A percentile compares a stretch with the other conserved stretches of the same genome.
Evolutionary conservation across 495 filamentous ascomycete genomes (phyloP).

Genomic region (Aspergillus baeticus): DNA sequence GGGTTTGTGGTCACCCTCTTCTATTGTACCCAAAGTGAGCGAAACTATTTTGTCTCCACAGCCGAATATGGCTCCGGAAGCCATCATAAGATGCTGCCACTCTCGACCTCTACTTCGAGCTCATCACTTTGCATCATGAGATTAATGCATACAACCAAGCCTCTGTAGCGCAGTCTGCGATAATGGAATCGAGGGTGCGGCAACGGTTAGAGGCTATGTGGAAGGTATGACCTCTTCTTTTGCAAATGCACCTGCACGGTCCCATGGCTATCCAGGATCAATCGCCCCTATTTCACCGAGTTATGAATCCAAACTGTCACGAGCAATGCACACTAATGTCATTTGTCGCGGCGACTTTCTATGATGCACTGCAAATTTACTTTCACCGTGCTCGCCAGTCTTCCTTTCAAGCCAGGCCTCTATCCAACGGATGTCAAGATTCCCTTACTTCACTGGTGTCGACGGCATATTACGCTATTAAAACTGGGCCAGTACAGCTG

Average conservation of each 20-base stretch:
- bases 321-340: conserved; percentile 4
- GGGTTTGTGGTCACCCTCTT: conserved; percentile 5
- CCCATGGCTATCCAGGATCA: background rate
- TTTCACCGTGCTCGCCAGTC: conserved; percentile 8
- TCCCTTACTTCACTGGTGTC: conserved; percentile 4
- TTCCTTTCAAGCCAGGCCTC: conserved; percentile 3
- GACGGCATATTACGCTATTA: conserved; percentile 9
- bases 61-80: background rate
- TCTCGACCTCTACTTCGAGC: conserved; percentile 15
- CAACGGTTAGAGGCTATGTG: background rate
- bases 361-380: conserved; percentile 14
- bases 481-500: conserved; percentile 5
- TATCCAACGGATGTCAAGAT: background rate
- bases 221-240: background rate
- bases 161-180: background rate
- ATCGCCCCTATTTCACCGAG: background rate
- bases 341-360: conserved; percentile 10
- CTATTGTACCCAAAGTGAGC: conserved; percentile 4
- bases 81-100: conserved; percentile 3
- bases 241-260: background rate
- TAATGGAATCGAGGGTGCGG: background rate
- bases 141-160: conserved; percentile 10
- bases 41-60: background rate
- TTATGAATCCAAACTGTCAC: background rate
- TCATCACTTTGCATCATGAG: conserved; percentile 15